Base-by-base conservation (phyloP, 345 rosid genomes). In the Clausena lansium region DNA sequence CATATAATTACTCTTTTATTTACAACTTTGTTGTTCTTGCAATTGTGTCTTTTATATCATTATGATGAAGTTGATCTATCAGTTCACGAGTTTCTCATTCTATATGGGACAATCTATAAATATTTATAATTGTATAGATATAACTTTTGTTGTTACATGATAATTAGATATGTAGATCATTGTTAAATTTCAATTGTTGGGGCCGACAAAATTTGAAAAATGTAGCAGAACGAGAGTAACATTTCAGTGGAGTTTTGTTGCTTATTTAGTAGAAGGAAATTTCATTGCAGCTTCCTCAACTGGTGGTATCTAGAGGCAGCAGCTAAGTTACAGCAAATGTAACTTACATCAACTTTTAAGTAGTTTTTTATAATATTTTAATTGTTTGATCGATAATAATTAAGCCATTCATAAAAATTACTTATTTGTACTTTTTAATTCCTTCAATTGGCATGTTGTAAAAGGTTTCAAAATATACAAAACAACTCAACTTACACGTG, bases 261-360 rank as follows among this genome's bases (percentile, higher is more conserved):
- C 25, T 17, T 33, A 39, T 35, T 28, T 13, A 54, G 27, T 24
- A 24, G 59, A 9, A 57, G 84, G 84, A 82, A 82, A 68, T 74
- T 82, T 82, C 84, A 70, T 0, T 47, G 87, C 81, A 81, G 22
- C 72, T 84, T 84, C 87, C 77, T 80, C 52, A 36, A 5, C 64
- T 35, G 75, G 75, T 41, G 36, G 11, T 55, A 28, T 27, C 14
- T 7, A 8, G 17, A 35, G n/a, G 3, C 7, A 33, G 47, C 10
- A 17, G 50, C 1, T 11, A 41, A 41, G 47, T 41, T 41, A 10
- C 45, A 9, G 2, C 9, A 30, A 2, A 41, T 41, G 15, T 10
- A 9, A 41, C 50, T 13, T 45, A 45, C 11, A 45, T 13, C 5
- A 45, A 13, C 50, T 0, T 13, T 5, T 45, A 45, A 13, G 15